Evolutionary conservation across 139 green algal genomes (phyloP).

Genomic region (Micractinium sp.): DNA sequence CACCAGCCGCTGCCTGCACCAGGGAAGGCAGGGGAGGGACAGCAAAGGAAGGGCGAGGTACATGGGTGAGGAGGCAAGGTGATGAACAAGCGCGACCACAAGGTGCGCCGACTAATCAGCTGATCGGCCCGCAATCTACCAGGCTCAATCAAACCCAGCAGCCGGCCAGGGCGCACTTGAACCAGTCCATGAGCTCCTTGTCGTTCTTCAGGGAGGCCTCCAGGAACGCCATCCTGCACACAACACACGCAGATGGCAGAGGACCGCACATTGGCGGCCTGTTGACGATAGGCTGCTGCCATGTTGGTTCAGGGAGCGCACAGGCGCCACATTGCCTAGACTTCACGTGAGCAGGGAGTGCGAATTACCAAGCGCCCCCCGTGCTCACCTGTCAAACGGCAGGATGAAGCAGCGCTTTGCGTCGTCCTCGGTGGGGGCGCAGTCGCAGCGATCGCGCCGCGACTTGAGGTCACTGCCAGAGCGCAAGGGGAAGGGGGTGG

Average conservation of each 20-base stretch:
- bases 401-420: conserved; percentile 89
- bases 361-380: too few relatives aligned
- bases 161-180: conserved; percentile 44
- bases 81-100: background rate
- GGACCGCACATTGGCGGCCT: background rate
- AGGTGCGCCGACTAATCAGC: background rate
- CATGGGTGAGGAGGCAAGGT: background rate
- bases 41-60: background rate
- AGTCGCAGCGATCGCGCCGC: conserved; percentile 81
- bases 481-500: background rate
- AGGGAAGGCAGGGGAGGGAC: background rate
- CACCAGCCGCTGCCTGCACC: conserved; percentile 43
- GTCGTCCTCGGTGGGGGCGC: conserved; percentile 80
- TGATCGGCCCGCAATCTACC: background rate
- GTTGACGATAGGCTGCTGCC: background rate
- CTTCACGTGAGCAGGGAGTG: background rate
- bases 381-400: conserved; percentile 75
- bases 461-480: conserved; percentile 60
- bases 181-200: conserved; percentile 74
- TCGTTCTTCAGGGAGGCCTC: conserved; percentile 71
- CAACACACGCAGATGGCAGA: too few relatives aligned
- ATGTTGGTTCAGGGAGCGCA: background rate
- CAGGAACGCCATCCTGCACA: conserved; percentile 70
- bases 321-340: background rate
- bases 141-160: background rate